Evolutionary conservation across 2,329 filamentous ascomycete species (phyloP), one percentile per base, ranked within the genome.

Genomic region (Ascochyta pisi): DNA sequence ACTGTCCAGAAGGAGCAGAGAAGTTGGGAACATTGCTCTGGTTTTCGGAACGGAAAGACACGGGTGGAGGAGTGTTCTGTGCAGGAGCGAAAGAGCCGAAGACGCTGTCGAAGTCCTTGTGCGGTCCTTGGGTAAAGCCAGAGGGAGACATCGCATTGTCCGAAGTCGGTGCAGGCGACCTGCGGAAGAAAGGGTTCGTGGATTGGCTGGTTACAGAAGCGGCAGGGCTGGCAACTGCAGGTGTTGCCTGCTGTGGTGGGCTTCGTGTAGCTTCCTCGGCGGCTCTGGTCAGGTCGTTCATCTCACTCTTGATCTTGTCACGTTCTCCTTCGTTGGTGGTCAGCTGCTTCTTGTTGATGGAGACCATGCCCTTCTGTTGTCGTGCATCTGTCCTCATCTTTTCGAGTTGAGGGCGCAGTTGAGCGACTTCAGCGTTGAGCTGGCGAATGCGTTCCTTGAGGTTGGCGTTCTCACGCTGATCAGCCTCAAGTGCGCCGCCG

Each of bases 321-420:
- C 91, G 86, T 74, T 98, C 94, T 43, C 85, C 86, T 76, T 99
- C 95, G 54, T 89, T 91, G 0, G 93, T 97, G 33, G 89, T 86
- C 57, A 98, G 81, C 78, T 99, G 95, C 80, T 99, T 99, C 83
- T 96, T 98, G 79, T 97, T 97, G 79, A 99, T 99, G 39, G 95
- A 93, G 27, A 96, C 94, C 63, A 98, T 83, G 16, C 95, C 95
- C 79, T 96, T 98, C 72, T 98, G 93, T 75, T 98, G 95, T 38
- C 95, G 88, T 24, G 92, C 92, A 66, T 97, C 92, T 12, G 89
- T 91, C 74, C 90, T 92, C 67, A 96, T 83, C 81, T 97, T 98
- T 74, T 99, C 95, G 48, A 99, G 86, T 64, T 94, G 89, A 29
- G 93, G 92, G 75, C 92, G 96, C 37, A 98, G 80, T 75, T 92